Evolutionary conservation across 495 filamentous ascomycete species (phyloP).

Genomic region (Rhypophila decipiens): DNA sequence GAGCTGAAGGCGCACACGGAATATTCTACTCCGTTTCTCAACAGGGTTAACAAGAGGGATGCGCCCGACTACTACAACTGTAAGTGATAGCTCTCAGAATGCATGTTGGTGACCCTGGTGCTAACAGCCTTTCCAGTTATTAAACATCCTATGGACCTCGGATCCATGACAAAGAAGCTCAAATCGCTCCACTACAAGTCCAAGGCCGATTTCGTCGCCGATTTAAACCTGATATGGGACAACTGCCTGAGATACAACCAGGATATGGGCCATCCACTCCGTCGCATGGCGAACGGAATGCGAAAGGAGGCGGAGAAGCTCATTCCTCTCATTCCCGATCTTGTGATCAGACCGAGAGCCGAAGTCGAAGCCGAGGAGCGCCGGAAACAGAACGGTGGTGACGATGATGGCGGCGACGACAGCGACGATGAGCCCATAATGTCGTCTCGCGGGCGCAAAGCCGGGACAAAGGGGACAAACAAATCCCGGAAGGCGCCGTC

Average conservation of each 20-base stretch:
- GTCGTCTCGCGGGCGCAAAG: conserved; percentile 89
- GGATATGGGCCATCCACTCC: conserved; percentile 75
- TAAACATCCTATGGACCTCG: conserved; percentile 96
- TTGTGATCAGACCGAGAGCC: conserved; percentile 79
- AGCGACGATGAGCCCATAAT: conserved; percentile 98
- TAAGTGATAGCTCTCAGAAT: conserved; percentile 36
- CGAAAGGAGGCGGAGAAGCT: conserved; percentile 93
- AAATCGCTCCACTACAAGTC: conserved; percentile 82
- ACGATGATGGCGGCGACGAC: conserved; percentile 79
- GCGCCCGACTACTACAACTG: conserved; percentile 90
- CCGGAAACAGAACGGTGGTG: conserved; percentile 64
- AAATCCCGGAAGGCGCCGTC: conserved; percentile 74
- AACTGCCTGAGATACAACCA: conserved; percentile 97
- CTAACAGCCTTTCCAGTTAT: conserved; percentile 59
- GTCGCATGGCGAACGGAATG: conserved; percentile 94
- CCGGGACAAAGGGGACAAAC: conserved; percentile 67
- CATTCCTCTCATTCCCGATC: conserved; percentile 89
- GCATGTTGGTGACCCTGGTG: neutral
- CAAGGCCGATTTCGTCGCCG: conserved; percentile 89
- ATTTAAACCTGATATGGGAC: conserved; percentile 90
- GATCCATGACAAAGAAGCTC: conserved; percentile 96
- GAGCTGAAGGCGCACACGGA: conserved; percentile 96
- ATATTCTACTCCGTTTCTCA: conserved; percentile 88
- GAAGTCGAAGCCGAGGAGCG: conserved; percentile 97
- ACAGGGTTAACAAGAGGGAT: conserved; percentile 90